Percentiles rank a stretch among this genome's conserved stretches.
Evolutionary conservation across 1,284 basidiomycete species (phyloP).

Genomic region (Mycena sp.): DNA sequence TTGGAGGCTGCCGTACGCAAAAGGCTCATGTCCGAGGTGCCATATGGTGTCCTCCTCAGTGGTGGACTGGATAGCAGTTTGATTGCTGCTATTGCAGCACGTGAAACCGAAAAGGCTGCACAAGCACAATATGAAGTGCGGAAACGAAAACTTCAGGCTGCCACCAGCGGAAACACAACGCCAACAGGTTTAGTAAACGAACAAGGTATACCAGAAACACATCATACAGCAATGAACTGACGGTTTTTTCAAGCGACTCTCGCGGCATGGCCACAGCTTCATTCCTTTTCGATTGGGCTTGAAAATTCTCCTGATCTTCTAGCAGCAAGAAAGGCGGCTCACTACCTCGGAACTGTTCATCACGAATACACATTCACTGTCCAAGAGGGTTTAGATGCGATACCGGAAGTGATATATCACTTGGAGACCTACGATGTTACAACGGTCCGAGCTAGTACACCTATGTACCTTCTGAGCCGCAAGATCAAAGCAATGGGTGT

Average conservation of each 20-base stretch:
- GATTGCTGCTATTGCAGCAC: constrained; percentile 96
- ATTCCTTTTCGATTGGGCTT: constrained; percentile 98
- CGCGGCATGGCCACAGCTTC: constrained; percentile 94
- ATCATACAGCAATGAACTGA: constrained; percentile 11
- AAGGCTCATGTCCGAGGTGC: constrained; percentile 98
- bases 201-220: constrained; percentile 51
- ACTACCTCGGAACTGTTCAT: constrained; percentile 94
- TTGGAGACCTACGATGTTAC: constrained; percentile 99
- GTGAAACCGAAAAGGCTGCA: constrained; percentile 95
- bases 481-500: constrained; percentile 99
- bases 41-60: constrained; percentile 96
- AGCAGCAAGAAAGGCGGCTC: constrained; percentile 94
- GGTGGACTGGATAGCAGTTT: constrained; percentile 97
- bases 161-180: constrained; percentile 64
- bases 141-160: constrained; percentile 65
- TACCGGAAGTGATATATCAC: constrained; percentile 98
- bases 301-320: constrained; percentile 96
- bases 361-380: constrained; percentile 99
- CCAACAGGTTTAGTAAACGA: constrained; percentile 60
- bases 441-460: constrained; percentile 96
- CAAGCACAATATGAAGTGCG: constrained; percentile 80
- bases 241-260: constrained; percentile 62
- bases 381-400: constrained; percentile 97
- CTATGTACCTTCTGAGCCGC: constrained; percentile 96
- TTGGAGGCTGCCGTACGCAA: constrained; percentile 96